A percentile compares a stretch with the other conserved stretches of the same genome.
These are phyloP conservation scores for Wickerhamomyces sydowiorum DNA, from an alignment of 805 yeast species.

Conservation along the genomic window DNA sequence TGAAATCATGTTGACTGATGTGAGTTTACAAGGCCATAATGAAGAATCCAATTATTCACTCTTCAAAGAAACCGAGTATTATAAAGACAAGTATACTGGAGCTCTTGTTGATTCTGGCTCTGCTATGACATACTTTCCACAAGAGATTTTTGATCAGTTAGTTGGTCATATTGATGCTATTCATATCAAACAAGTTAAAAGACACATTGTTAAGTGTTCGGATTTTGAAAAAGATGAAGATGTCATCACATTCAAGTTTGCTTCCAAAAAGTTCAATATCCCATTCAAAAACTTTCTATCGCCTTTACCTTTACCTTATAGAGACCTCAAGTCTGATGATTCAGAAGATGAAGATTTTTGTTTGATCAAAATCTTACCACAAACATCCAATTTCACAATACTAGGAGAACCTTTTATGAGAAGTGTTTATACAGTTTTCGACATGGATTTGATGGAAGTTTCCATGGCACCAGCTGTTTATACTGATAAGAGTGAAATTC, in stretches of 20 bases:
- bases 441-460: constrained; percentile 17
- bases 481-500: constrained; percentile 5
- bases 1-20: constrained; percentile 10
- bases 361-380: constrained; percentile 10
- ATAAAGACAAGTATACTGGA: constrained; percentile 4
- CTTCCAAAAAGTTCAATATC: constrained; percentile 1
- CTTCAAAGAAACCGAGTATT: constrained; percentile 2
- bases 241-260: constrained; percentile 8
- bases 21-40: constrained; percentile 1
- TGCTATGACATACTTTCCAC: constrained; percentile 13
- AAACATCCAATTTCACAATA: constrained; percentile 4
- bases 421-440: constrained; percentile 18
- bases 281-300: constrained; percentile 3
- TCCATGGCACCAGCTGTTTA: constrained; percentile 18
- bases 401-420: constrained; percentile 18
- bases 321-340: constrained; percentile 1
- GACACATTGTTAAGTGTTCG: constrained; percentile 1
- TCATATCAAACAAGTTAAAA: neutral
- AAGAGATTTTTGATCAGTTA: constrained; percentile 5
- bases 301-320: neutral
- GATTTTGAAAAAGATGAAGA: neutral
- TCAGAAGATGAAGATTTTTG: constrained; percentile 6
- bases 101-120: constrained; percentile 20
- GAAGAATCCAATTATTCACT: constrained; percentile 2
- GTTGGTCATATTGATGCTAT: neutral